These are phyloP conservation scores for Exophiala alcalophila DNA, from an alignment of 2,329 filamentous ascomycete genomes.

Conservation along the genomic window DNA sequence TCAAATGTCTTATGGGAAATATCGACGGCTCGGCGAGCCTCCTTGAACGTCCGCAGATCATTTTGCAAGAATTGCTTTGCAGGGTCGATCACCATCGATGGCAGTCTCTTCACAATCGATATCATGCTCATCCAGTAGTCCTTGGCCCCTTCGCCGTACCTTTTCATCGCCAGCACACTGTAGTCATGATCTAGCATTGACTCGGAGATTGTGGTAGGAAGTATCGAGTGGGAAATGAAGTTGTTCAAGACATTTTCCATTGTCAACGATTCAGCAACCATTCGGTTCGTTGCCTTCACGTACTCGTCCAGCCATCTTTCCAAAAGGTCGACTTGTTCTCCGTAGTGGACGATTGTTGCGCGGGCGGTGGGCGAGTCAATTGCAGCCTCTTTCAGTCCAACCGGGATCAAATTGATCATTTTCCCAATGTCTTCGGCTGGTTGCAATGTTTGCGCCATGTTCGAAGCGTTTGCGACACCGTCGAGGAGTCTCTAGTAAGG, in stretches of 20 bases:
- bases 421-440: conserved; percentile 38
- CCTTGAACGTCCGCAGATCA: conserved; percentile 83
- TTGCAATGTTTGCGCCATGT: conserved; percentile 18
- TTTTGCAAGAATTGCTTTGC: conserved; percentile 72
- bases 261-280: conserved; percentile 63
- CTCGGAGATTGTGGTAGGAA: conserved; percentile 71
- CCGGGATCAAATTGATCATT: conserved; percentile 58
- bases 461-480: too few species aligned
- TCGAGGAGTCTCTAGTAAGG: too few species aligned
- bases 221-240: conserved; percentile 73
- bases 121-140: conserved; percentile 83
- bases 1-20: conserved; percentile 81
- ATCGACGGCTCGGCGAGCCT: conserved; percentile 73
- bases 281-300: conserved; percentile 59
- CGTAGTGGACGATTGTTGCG: conserved; percentile 78
- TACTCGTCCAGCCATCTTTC: conserved; percentile 87
- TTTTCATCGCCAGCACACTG: conserved; percentile 78
- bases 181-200: conserved; percentile 93
- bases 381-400: conserved; percentile 87
- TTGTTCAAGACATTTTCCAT: conserved; percentile 77
- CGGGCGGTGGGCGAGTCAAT: conserved; percentile 96
- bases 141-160: conserved; percentile 78
- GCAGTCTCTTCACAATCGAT: conserved; percentile 71
- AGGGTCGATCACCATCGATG: conserved; percentile 74
- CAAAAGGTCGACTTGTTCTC: conserved; percentile 84